phyloP scores from a whole-genome alignment of 345 rosid species.

The Brassica rapa region DNA sequence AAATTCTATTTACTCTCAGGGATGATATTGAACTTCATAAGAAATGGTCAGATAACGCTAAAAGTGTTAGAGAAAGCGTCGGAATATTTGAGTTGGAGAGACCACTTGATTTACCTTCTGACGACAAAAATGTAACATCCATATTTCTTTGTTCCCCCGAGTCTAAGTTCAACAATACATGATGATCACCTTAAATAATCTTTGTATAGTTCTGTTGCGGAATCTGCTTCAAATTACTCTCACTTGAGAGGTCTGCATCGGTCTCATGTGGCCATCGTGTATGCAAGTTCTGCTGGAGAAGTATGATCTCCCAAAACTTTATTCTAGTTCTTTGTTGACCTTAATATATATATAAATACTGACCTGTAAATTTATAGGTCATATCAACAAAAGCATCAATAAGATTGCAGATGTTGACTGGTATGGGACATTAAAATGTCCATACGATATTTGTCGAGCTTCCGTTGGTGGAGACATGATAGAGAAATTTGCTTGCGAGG shows the following conservation, averaged over 20 bases:
- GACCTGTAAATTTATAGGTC: constrained; percentile 15
- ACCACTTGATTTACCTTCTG: constrained; percentile 1
- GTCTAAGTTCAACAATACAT: background rate
- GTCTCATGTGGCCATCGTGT: constrained; percentile 40
- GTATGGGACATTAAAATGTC: constrained; percentile 29
- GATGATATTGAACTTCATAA: background rate
- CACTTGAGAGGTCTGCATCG: constrained; percentile 12
- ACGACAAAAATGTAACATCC: constrained; percentile 13
- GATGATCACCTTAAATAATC: background rate
- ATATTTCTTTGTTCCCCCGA: background rate
- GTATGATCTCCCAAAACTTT: constrained; percentile 1
- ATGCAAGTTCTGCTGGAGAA: constrained; percentile 36
- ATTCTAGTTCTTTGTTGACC: background rate
- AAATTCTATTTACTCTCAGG: background rate
- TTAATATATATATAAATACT: background rate
- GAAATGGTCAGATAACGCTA: constrained; percentile 13
- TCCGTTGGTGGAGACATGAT: constrained; percentile 35
- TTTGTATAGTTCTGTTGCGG: constrained; percentile 15
- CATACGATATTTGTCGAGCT: constrained; percentile 30
- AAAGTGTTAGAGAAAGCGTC: constrained; percentile 11
- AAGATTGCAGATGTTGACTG: constrained; percentile 16
- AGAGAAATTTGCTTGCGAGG: constrained; percentile 23
- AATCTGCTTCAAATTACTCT: background rate
- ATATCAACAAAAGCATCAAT: constrained; percentile 25
- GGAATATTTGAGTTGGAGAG: constrained; percentile 24